Percentiles rank a stretch among this genome's conserved stretches.
Conservation (phyloP, 805 yeast species). For the Cyberlindnera xylosilytica region DNA sequence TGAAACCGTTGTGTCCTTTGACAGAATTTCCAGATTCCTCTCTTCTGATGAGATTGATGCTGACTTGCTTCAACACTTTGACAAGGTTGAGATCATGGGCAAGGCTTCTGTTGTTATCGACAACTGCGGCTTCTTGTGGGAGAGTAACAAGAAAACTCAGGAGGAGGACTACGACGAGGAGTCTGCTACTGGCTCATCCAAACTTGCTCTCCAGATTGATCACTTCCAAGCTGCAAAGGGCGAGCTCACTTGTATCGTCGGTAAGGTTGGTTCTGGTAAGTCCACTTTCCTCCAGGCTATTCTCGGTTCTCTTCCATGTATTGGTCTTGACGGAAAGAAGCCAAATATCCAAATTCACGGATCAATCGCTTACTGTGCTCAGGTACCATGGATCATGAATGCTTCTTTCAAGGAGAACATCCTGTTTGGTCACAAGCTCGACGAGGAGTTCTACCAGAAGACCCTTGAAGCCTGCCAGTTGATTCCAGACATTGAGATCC, state of each 20-base stretch:
- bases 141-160: conserved; percentile 24
- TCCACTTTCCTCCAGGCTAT: conserved; percentile 37
- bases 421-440: conserved; percentile 82
- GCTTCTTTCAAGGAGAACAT: conserved; percentile 90
- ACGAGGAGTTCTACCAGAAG: conserved; percentile 72
- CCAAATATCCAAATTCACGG: conserved; percentile 52
- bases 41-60: conserved; percentile 43
- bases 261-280: conserved; percentile 68
- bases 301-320: conserved; percentile 50
- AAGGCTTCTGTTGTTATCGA: conserved; percentile 37
- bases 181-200: conserved; percentile 39
- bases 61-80: conserved; percentile 29
- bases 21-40: conserved; percentile 50
- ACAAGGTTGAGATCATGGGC: conserved; percentile 20
- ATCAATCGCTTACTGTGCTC: conserved; percentile 83
- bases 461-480: conserved; percentile 90
- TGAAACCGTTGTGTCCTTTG: conserved; percentile 57
- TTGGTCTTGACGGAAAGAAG: conserved; percentile 26
- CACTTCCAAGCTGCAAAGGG: conserved; percentile 51
- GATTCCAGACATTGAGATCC: conserved; percentile 65
- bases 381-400: conserved; percentile 95
- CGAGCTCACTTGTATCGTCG: conserved; percentile 56
- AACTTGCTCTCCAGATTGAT: conserved; percentile 44
- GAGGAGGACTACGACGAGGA: conserved; percentile 39
- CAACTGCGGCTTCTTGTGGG: conserved; percentile 57